Conservation (phyloP, 352 stramenopile species). For the Phytophthora syringae region DNA sequence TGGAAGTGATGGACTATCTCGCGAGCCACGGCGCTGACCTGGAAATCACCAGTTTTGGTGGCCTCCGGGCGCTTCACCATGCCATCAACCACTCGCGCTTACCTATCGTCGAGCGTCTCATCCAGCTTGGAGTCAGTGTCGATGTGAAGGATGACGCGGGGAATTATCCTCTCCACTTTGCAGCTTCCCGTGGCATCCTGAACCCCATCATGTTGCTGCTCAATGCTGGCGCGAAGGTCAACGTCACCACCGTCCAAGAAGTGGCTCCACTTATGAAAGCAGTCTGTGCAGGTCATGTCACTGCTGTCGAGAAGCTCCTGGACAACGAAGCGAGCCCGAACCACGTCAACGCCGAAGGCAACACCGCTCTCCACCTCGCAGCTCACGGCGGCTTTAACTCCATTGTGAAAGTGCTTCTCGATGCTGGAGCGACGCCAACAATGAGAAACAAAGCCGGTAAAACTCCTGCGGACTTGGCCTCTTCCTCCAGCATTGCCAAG, state of each 20-base stretch:
- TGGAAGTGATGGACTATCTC: slow-evolving; percentile 84
- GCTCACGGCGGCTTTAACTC: slow-evolving; percentile 74
- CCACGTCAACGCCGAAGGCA: slow-evolving; percentile 73
- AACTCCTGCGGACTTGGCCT: slow-evolving; percentile 72
- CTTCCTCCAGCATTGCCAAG: slow-evolving; percentile 65
- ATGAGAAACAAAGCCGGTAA: slow-evolving; percentile 84
- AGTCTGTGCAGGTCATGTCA: slow-evolving; percentile 76
- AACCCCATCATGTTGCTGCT: slow-evolving; percentile 86
- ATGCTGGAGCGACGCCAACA: slow-evolving; percentile 49
- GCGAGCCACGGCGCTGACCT: slow-evolving; percentile 69
- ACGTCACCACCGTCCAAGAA: slow-evolving; percentile 73
- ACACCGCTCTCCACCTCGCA: slow-evolving; percentile 87
- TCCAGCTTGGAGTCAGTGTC: slow-evolving; percentile 78
- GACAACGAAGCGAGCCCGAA: slow-evolving; percentile 78
- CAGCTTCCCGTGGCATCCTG: slow-evolving; percentile 80
- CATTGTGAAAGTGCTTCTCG: slow-evolving; percentile 77
- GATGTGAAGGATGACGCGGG: slow-evolving; percentile 87
- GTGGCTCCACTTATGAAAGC: slow-evolving; percentile 90
- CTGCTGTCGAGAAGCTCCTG: slow-evolving; percentile 89
- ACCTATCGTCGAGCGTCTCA: slow-evolving; percentile 61
- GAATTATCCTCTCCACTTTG: slow-evolving; percentile 88
- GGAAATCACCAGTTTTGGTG: slow-evolving; percentile 76
- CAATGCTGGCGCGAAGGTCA: slow-evolving; percentile 79
- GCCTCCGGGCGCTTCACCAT: slow-evolving; percentile 85
- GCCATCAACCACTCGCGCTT: slow-evolving; percentile 83